phyloP scores from a whole-genome alignment of 2,329 filamentous ascomycete genomes.

The Geosmithia putterillii region DNA sequence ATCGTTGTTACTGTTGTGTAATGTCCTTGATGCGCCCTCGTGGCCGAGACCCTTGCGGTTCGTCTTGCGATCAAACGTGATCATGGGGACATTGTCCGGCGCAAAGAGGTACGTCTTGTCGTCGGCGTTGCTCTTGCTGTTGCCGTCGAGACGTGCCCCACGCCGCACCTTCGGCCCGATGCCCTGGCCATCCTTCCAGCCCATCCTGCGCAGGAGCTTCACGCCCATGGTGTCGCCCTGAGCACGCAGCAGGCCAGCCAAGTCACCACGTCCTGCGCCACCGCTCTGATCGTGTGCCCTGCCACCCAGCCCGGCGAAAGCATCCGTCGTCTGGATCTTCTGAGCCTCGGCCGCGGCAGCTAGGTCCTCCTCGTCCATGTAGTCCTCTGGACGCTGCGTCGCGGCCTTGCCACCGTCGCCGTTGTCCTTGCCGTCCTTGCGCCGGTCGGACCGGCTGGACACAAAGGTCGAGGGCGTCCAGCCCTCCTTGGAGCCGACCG shows the following conservation, averaged over 20 bases:
- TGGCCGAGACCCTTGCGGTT: conserved; percentile 62
- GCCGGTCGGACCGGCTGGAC: conserved; percentile 72
- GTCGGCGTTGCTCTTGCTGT: conserved; percentile 22
- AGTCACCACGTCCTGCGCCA: conserved; percentile 18
- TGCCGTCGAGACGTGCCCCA: conserved; percentile 48
- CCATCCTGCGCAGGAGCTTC: conserved; percentile 81
- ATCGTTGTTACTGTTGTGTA: too few relatives aligned
- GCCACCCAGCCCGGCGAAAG: conserved; percentile 65
- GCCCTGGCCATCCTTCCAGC: conserved; percentile 89
- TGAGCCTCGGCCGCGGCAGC: conserved; percentile 73
- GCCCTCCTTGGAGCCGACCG: conserved; percentile 94
- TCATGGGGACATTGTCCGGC: conserved; percentile 65
- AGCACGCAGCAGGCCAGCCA: conserved; percentile 61
- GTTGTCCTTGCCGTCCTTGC: too few relatives aligned
- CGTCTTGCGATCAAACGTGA: conserved; percentile 51
- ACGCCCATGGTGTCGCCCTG: conserved; percentile 78
- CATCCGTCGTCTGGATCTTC: conserved; percentile 58
- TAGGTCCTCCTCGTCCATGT: conserved; percentile 96
- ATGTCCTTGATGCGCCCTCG: conserved; percentile 45
- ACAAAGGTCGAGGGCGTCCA: conserved; percentile 90
- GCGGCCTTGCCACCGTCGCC: conserved; percentile 25
- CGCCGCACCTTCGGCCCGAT: conserved; percentile 78
- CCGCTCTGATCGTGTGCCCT: conserved; percentile 34
- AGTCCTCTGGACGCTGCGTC: conserved; percentile 69
- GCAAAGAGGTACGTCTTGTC: conserved; percentile 61